Percentiles rank a stretch among this genome's conserved stretches.
These are phyloP conservation scores for Suillus luteus DNA, from an alignment of 768 basidiomycete species.

Conservation along the genomic window DNA sequence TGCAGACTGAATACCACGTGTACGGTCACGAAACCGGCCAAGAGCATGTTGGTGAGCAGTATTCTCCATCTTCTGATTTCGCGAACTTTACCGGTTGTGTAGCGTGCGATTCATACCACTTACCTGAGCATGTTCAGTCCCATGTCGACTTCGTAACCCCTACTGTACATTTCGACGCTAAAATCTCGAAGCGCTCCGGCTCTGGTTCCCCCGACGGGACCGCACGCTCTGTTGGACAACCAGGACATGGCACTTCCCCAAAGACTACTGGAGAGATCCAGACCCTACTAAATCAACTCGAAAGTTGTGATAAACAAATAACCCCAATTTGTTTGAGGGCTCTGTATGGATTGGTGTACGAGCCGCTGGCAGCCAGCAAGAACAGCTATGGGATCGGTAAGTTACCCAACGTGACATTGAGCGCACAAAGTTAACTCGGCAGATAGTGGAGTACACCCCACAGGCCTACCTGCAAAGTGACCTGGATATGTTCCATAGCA, in stretches of 20 bases:
- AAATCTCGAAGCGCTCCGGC: slow-evolving; percentile 28
- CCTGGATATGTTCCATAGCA: slow-evolving; percentile 43
- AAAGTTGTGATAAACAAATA: slow-evolving; percentile 34
- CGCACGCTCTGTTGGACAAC: slow-evolving; percentile 9
- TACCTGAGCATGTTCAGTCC: slow-evolving; percentile 37
- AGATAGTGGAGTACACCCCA: slow-evolving; percentile 44
- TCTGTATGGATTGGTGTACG: slow-evolving; percentile 38
- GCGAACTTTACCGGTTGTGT: neutral
- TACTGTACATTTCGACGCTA: slow-evolving; percentile 39
- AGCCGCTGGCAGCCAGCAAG: slow-evolving; percentile 30
- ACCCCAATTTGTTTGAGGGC: slow-evolving; percentile 43
- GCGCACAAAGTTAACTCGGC: neutral
- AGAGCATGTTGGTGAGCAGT: slow-evolving; percentile 39
- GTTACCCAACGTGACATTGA: neutral
- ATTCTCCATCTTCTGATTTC: neutral
- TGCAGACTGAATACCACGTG: slow-evolving; percentile 47
- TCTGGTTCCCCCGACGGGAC: slow-evolving; percentile 23
- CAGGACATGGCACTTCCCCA: slow-evolving; percentile 7
- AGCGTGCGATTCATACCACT: slow-evolving; percentile 39
- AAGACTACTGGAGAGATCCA: slow-evolving; percentile 20
- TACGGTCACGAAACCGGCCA: slow-evolving; percentile 41
- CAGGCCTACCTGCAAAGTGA: slow-evolving; percentile 45
- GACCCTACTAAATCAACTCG: slow-evolving; percentile 20
- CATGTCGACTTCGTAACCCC: slow-evolving; percentile 44
- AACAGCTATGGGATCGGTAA: slow-evolving; percentile 44